Evolutionary conservation across 1,139 yeast genomes (phyloP).

Genomic region (Geotrichum restrictum): DNA sequence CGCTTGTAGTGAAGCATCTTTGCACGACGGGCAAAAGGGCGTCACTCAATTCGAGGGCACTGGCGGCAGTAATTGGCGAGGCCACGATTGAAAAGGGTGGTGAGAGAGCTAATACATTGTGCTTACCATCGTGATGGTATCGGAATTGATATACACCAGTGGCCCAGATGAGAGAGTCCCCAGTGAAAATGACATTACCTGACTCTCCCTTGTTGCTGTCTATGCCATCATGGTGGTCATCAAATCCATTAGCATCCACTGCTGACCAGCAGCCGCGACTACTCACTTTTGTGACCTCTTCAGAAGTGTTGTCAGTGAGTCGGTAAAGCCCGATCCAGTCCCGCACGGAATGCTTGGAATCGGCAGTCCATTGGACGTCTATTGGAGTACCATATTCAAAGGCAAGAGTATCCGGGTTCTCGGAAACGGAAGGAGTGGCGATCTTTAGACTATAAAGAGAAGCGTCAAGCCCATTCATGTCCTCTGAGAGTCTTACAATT

Average conservation of each 20-base stretch:
- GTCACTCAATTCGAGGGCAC: conserved; percentile 37
- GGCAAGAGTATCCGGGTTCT: conserved; percentile 15
- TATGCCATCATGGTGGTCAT: conserved; percentile 23
- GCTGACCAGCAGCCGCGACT: conserved; percentile 72
- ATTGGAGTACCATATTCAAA: conserved; percentile 48
- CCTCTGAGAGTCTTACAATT: conserved; percentile 36
- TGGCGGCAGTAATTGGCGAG: conserved; percentile 30
- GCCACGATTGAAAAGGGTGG: conserved; percentile 64
- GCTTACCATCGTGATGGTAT: conserved; percentile 66
- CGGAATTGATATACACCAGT: conserved; percentile 74
- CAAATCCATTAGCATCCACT: conserved; percentile 40
- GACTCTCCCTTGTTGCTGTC: conserved; percentile 32
- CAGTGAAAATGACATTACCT: conserved; percentile 54
- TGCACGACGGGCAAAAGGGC: conserved; percentile 30
- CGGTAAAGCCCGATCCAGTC: conserved; percentile 84
- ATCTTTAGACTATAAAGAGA: conserved; percentile 31
- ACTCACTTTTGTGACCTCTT: conserved; percentile 57
- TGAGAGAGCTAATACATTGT: conserved; percentile 65
- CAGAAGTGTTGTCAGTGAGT: conserved; percentile 57
- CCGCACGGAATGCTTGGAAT: conserved; percentile 43
- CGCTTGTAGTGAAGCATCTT: conserved; percentile 27
- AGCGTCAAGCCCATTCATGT: conserved; percentile 28
- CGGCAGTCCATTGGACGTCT: conserved; percentile 54
- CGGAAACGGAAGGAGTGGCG: conserved; percentile 11
- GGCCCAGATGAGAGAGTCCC: conserved; percentile 57